A percentile compares a stretch with the other conserved stretches of the same genome.
Evolutionary conservation across 2,329 filamentous ascomycete species (phyloP).

Genomic region (Leptosphaerulina australis): DNA sequence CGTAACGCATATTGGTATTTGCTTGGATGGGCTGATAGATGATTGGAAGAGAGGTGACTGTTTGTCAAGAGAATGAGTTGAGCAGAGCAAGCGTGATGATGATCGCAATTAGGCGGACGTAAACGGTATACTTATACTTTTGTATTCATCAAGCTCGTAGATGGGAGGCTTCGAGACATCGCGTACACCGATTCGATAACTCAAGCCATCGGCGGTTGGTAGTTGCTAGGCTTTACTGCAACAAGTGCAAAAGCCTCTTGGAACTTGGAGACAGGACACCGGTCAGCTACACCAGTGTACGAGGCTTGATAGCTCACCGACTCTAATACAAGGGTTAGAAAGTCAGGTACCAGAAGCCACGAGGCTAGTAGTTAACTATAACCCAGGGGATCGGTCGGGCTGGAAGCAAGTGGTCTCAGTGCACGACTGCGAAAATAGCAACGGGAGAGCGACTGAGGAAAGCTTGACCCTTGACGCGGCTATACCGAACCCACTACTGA

Average conservation of each 20-base stretch:
- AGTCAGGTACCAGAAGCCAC: conserved; percentile 4
- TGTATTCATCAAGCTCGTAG: neutral
- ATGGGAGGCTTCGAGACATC: conserved; percentile 6
- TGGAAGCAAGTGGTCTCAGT: conserved; percentile 1
- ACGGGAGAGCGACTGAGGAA: conserved; percentile 28
- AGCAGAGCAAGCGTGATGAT: conserved; percentile 17
- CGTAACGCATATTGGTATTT: conserved; percentile 32
- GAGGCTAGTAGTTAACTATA: conserved; percentile 1
- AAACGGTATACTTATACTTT: conserved; percentile 24
- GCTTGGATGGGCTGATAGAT: neutral
- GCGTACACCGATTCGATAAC: conserved; percentile 16
- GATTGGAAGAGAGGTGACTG: conserved; percentile 8
- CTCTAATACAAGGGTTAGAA: conserved; percentile 19
- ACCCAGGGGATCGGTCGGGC: conserved; percentile 3
- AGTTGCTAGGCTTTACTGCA: conserved; percentile 8
- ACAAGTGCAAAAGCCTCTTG: conserved; percentile 10
- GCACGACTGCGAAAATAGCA: conserved; percentile 22
- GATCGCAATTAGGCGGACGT: conserved; percentile 13
- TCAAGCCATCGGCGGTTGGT: conserved; percentile 11
- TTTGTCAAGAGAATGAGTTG: conserved; percentile 11
- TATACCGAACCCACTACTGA: conserved; percentile 11
- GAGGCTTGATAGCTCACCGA: conserved; percentile 21
- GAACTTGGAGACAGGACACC: conserved; percentile 10
- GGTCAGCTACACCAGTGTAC: conserved; percentile 19
- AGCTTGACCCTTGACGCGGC: conserved; percentile 21